Evolutionary conservation across 345 rosid species (phyloP).

Genomic region (Ceriops tagal): DNA sequence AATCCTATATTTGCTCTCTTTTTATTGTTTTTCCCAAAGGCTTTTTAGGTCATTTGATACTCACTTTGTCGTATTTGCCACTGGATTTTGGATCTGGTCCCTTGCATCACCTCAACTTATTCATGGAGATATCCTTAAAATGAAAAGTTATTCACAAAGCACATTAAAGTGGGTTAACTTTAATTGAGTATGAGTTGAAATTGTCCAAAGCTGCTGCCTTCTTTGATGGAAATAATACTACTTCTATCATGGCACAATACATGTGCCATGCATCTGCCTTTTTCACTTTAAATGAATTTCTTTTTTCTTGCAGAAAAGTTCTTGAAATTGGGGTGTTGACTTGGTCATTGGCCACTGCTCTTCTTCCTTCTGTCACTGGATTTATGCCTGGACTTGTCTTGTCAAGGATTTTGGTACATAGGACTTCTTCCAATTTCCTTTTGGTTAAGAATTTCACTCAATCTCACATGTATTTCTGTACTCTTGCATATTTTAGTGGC

Average conservation of each 20-base stretch:
- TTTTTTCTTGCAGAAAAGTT: slow-evolving; percentile 53
- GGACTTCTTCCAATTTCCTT: slow-evolving; percentile 8
- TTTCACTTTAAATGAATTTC: background rate
- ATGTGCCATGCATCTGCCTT: background rate
- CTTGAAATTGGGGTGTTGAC: slow-evolving; percentile 77
- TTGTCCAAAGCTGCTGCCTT: no score
- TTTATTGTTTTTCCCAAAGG: background rate
- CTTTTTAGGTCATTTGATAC: no score
- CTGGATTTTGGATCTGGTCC: background rate
- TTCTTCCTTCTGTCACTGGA: slow-evolving; percentile 80
- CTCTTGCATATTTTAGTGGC: background rate
- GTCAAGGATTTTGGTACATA: slow-evolving; percentile 69
- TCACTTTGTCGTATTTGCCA: background rate
- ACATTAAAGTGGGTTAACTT: background rate
- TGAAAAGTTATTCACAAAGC: background rate
- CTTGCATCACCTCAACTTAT: background rate
- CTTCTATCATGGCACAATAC: background rate
- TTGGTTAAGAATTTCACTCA: background rate
- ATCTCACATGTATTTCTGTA: background rate
- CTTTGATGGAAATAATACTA: background rate
- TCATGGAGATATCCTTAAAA: background rate
- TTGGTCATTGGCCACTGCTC: slow-evolving; percentile 89
- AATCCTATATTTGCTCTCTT: background rate
- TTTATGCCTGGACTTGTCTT: slow-evolving; percentile 85
- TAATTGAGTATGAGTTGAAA: no score